A percentile compares a stretch with the other conserved stretches of the same genome.
These are phyloP conservation scores for Musa schizocarpa DNA, from an alignment of 176 grass and related monocot genomes.

Conservation along the genomic window DNA sequence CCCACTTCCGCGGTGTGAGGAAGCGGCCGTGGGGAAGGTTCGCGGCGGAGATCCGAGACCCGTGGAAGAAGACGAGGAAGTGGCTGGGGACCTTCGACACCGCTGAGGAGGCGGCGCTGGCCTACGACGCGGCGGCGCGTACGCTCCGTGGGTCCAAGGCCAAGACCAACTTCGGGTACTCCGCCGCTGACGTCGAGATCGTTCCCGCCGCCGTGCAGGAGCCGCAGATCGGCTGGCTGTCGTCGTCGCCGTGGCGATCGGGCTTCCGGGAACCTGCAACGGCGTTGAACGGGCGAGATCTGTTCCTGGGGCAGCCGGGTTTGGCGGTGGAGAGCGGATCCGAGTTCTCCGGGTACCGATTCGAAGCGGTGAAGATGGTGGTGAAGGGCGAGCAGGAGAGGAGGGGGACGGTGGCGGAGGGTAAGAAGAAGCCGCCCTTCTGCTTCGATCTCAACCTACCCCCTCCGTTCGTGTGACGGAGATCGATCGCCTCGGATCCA, in stretches of 20 bases:
- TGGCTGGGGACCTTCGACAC: conserved; percentile 8
- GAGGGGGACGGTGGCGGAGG: background rate
- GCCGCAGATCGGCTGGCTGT: background rate
- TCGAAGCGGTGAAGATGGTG: background rate
- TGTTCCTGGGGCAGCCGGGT: background rate
- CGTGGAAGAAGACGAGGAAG: background rate
- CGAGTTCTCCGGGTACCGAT: background rate
- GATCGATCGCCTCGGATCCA: background rate
- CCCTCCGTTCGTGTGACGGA: background rate
- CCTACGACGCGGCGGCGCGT: conserved; percentile 4
- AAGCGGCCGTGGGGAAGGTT: conserved; percentile 2
- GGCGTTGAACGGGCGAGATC: background rate
- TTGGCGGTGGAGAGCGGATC: background rate
- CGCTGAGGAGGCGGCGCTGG: conserved; percentile 7
- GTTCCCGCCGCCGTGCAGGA: background rate
- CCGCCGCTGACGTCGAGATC: background rate
- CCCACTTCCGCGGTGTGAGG: background rate
- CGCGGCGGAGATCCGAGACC: background rate
- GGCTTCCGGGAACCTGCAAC: background rate
- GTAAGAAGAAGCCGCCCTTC: background rate
- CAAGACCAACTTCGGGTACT: background rate
- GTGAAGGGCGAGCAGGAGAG: background rate
- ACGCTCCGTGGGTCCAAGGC: background rate
- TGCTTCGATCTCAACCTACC: background rate
- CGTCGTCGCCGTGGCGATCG: background rate